phyloP scores from a whole-genome alignment of 306 rosid species.

The Malus sieversii region DNA sequence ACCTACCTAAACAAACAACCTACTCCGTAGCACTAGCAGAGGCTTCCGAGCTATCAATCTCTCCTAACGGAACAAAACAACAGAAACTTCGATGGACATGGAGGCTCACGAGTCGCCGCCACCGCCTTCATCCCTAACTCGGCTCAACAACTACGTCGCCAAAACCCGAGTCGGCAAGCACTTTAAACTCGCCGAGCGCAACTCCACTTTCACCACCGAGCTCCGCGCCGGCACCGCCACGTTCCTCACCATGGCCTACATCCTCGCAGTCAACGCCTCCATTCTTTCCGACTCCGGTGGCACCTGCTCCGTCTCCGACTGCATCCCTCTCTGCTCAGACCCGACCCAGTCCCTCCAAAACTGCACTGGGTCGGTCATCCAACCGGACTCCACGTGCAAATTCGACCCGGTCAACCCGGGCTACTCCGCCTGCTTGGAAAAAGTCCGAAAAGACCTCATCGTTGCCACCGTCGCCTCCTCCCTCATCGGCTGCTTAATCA shows the following conservation, averaged over 20 bases:
- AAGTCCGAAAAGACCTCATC: slow-evolving; percentile 64
- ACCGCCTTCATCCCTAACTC: slow-evolving; percentile 18
- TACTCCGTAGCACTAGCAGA: not conserved
- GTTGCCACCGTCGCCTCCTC: slow-evolving; percentile 87
- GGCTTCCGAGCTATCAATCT: not conserved
- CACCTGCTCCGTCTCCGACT: slow-evolving; percentile 76
- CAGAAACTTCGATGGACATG: slow-evolving; percentile 14
- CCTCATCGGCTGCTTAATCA: slow-evolving; percentile 73
- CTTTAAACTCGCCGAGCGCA: slow-evolving; percentile 73
- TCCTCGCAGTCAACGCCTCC: slow-evolving; percentile 97
- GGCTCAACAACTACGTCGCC: slow-evolving; percentile 49
- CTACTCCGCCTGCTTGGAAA: slow-evolving; percentile 57
- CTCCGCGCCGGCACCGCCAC: slow-evolving; percentile 98
- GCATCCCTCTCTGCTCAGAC: slow-evolving; percentile 79
- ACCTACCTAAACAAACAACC: not conserved
- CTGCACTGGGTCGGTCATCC: slow-evolving; percentile 44
- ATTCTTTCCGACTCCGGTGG: slow-evolving; percentile 90
- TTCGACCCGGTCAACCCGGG: slow-evolving; percentile 89
- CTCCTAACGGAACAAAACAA: not conserved
- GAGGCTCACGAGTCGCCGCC: slow-evolving; percentile 33
- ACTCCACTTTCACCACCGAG: slow-evolving; percentile 88
- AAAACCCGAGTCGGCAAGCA: slow-evolving; percentile 49
- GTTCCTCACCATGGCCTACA: slow-evolving; percentile 97
- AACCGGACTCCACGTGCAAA: slow-evolving; percentile 55
- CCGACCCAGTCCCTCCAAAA: slow-evolving; percentile 29